Evolutionary conservation across 495 filamentous ascomycete species (phyloP).

Genomic region (Parmelia sp.): DNA sequence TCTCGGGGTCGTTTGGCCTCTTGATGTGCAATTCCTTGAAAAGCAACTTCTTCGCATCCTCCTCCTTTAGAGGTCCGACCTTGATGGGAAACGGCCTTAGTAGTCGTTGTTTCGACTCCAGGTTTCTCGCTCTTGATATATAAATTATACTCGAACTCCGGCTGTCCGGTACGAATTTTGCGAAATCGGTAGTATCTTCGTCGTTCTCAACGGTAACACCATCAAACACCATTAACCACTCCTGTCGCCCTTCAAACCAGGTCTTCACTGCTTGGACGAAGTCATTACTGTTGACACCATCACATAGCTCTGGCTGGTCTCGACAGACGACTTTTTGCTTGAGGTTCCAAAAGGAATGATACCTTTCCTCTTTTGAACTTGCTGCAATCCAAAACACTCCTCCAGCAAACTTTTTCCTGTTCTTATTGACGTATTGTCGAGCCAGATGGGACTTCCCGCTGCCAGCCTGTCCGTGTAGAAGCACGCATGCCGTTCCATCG

Average conservation of each 20-base stretch:
- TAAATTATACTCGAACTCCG: constrained; percentile 67
- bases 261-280: constrained; percentile 56
- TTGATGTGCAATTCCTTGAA: constrained; percentile 50
- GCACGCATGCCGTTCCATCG: constrained; percentile 59
- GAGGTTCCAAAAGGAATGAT: constrained; percentile 69
- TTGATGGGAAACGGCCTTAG: constrained; percentile 69
- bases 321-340: constrained; percentile 47
- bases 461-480: constrained; percentile 69
- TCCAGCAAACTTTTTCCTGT: constrained; percentile 59
- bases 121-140: constrained; percentile 62
- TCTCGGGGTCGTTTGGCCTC: constrained; percentile 49
- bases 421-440: constrained; percentile 68
- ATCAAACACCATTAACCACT: constrained; percentile 74
- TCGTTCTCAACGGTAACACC: constrained; percentile 61
- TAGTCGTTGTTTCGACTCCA: constrained; percentile 60
- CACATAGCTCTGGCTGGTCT: constrained; percentile 36
- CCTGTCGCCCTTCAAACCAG: constrained; percentile 64
- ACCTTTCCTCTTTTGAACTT: constrained; percentile 55
- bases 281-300: constrained; percentile 16
- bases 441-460: constrained; percentile 79
- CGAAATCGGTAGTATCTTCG: constrained; percentile 50
- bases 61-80: constrained; percentile 52
- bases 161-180: constrained; percentile 63
- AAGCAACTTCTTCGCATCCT: constrained; percentile 53
- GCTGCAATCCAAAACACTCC: constrained; percentile 79